Evolutionary conservation across 2,329 filamentous ascomycete genomes (phyloP).

Genomic region (Xylogone sp.): DNA sequence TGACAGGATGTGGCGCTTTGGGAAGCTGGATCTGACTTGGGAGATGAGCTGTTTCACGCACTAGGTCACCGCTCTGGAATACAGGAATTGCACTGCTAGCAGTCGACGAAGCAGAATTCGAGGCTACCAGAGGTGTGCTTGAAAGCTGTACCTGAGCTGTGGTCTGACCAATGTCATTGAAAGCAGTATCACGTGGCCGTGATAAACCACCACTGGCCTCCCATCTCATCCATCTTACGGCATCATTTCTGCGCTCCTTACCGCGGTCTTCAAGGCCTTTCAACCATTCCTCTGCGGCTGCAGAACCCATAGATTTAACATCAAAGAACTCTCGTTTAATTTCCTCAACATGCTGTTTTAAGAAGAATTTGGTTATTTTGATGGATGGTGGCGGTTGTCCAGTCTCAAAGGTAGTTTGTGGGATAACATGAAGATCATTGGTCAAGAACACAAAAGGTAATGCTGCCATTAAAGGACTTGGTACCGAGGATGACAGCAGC

Average conservation of each 20-base stretch:
- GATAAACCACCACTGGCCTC: slow-evolving; percentile 30
- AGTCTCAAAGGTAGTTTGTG: slow-evolving; percentile 50
- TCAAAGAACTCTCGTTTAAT: slow-evolving; percentile 60
- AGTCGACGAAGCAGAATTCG: background rate
- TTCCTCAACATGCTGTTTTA: slow-evolving; percentile 55
- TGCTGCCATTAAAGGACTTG: slow-evolving; percentile 61
- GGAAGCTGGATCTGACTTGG: slow-evolving; percentile 4
- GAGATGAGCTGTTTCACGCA: slow-evolving; percentile 5
- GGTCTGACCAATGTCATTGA: slow-evolving; percentile 1
- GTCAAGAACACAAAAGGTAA: slow-evolving; percentile 67
- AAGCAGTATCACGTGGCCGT: slow-evolving; percentile 15
- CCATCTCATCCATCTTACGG: slow-evolving; percentile 74
- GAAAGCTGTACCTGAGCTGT: background rate
- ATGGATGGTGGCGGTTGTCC: slow-evolving; percentile 42
- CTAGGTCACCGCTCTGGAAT: background rate
- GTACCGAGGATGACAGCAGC: slow-evolving; percentile 56
- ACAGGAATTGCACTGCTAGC: background rate
- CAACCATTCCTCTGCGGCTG: slow-evolving; percentile 71
- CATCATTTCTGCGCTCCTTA: slow-evolving; percentile 55
- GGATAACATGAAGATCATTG: slow-evolving; percentile 55
- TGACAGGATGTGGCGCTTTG: slow-evolving; percentile 5
- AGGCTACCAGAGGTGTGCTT: background rate
- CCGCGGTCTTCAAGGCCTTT: slow-evolving; percentile 68
- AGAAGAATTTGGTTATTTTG: slow-evolving; percentile 63
- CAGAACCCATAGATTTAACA: slow-evolving; percentile 62